Conservation (phyloP, 176 grass and related monocot species). For the Hordeum marinum region DNA sequence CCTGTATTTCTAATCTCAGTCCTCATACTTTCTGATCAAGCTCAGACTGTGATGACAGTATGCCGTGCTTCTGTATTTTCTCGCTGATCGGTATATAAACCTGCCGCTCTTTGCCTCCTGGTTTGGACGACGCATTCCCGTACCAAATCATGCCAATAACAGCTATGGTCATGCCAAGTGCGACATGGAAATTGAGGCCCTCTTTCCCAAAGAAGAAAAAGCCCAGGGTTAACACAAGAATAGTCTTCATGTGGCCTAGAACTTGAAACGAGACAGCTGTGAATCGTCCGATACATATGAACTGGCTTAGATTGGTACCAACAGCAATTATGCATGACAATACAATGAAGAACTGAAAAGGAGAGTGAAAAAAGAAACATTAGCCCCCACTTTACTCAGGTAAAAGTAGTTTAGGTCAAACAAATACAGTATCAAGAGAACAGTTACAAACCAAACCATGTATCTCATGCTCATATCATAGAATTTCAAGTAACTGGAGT, state of each 20-base stretch:
- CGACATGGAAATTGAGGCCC: constrained; percentile 33
- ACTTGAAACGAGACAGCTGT: constrained; percentile 32
- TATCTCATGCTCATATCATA: not conserved
- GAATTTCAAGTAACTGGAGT: not conserved
- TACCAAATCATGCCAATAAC: constrained; percentile 46
- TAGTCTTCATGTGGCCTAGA: constrained; percentile 48
- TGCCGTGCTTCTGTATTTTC: constrained; percentile 1
- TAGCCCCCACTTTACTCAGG: not conserved
- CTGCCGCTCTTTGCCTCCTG: constrained; percentile 36
- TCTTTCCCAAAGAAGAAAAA: constrained; percentile 34
- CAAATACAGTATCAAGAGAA: not conserved
- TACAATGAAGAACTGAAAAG: constrained; percentile 39
- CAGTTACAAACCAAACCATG: not conserved
- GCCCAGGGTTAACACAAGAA: constrained; percentile 37
- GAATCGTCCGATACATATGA: constrained; percentile 46
- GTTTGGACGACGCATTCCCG: constrained; percentile 37
- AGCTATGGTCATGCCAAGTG: constrained; percentile 34
- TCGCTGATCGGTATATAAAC: constrained; percentile 7
- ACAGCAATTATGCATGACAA: constrained; percentile 39
- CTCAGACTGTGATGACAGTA: constrained; percentile 5
- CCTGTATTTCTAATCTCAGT: not conserved
- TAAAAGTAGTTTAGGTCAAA: not conserved
- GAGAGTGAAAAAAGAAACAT: not conserved
- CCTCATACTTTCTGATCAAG: constrained; percentile 14
- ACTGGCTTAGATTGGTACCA: constrained; percentile 43